A percentile compares a stretch with the other conserved stretches of the same genome.
Conservation (phyloP, 2,329 filamentous ascomycete species). For the Xylariaceae sp. region DNA sequence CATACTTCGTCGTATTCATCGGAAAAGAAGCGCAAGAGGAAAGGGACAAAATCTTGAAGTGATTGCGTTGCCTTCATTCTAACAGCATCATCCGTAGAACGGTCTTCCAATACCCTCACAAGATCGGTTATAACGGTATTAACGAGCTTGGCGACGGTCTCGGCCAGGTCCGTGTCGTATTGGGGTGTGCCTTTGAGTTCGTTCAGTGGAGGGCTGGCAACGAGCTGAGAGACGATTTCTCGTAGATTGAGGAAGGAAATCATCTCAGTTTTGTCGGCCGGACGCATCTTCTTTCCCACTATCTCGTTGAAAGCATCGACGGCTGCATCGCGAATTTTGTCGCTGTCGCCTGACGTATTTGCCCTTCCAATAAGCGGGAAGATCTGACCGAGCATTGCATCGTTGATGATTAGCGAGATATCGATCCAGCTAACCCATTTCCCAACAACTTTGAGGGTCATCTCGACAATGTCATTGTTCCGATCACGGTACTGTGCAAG, state of each 20-base stretch:
- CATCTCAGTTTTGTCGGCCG: conserved; percentile 88
- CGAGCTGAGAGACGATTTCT: conserved; percentile 79
- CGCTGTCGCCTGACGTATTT: conserved; percentile 57
- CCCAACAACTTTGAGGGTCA: conserved; percentile 85
- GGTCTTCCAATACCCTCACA: conserved; percentile 76
- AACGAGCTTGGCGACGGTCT: conserved; percentile 91
- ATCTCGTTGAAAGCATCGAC: conserved; percentile 96
- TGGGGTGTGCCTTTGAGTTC: conserved; percentile 75
- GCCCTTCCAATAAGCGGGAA: conserved; percentile 82
- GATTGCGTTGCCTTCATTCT: conserved; percentile 74
- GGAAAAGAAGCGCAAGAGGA: conserved; percentile 88
- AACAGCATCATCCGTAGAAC: conserved; percentile 56
- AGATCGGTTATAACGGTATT: conserved; percentile 87
- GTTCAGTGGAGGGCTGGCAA: conserved; percentile 74
- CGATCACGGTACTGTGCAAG: conserved; percentile 70
- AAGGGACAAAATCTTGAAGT: conserved; percentile 77
- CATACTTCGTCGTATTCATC: conserved; percentile 99
- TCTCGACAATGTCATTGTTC: conserved; percentile 71
- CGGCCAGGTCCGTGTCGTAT: conserved; percentile 93
- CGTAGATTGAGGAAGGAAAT: conserved; percentile 86
- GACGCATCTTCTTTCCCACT: conserved; percentile 95
- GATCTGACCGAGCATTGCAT: conserved; percentile 77
- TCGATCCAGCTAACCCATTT: conserved; percentile 99
- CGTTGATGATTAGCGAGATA: conserved; percentile 87
- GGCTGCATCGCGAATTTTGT: conserved; percentile 82